These are phyloP conservation scores for Amanita inopinata DNA, from an alignment of 768 basidiomycete genomes.

Conservation along the genomic window DNA sequence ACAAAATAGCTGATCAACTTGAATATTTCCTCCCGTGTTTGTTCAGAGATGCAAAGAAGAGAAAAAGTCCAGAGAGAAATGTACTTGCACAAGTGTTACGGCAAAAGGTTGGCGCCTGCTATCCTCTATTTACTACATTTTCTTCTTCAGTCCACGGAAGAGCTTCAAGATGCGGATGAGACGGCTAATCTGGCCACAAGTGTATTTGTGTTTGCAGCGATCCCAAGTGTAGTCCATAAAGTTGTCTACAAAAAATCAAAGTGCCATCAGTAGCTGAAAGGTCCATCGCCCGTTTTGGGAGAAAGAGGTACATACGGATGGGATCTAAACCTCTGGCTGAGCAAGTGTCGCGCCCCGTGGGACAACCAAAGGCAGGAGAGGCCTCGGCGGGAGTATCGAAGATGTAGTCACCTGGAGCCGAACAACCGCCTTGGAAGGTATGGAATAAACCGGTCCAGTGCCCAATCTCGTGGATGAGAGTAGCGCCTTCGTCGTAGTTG, in stretches of 20 bases:
- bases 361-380: constrained; percentile 32
- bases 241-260: no score
- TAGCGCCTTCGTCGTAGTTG: constrained; percentile 14
- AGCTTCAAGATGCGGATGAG: not conserved
- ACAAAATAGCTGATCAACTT: no score
- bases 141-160: not conserved
- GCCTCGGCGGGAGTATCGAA: constrained; percentile 38
- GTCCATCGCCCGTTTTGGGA: no score
- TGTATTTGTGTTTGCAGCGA: constrained; percentile 35
- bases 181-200: constrained; percentile 31
- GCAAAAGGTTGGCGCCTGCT: not conserved
- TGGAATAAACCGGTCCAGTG: constrained; percentile 55
- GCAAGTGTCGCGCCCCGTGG: constrained; percentile 27
- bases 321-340: constrained; percentile 32
- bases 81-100: not conserved
- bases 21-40: no score
- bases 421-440: constrained; percentile 47
- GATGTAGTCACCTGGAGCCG: constrained; percentile 30
- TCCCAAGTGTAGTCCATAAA: constrained; percentile 43
- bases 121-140: not conserved
- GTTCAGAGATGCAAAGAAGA: no score
- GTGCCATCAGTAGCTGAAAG: no score
- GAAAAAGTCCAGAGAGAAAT: no score
- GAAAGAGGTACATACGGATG: no score
- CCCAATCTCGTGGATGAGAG: constrained; percentile 47